Evolutionary conservation across 768 basidiomycete species (phyloP).

Genomic region (Kwoniella pini): DNA sequence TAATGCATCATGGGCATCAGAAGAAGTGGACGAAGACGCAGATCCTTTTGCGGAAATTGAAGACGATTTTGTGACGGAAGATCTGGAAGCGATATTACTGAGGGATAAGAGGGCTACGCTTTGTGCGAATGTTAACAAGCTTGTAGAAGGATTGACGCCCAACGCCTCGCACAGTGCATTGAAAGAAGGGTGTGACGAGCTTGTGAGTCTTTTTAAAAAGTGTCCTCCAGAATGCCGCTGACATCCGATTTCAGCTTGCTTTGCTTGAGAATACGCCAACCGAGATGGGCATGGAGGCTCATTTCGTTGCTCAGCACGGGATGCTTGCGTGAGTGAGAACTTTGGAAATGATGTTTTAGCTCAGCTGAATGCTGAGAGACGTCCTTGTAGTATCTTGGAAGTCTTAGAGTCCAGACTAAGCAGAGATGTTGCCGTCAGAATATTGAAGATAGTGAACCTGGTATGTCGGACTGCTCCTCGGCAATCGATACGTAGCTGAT

Average conservation of each 20-base stretch:
- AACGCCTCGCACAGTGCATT: constrained; percentile 73
- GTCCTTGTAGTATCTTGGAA: constrained; percentile 65
- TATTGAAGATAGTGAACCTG: constrained; percentile 85
- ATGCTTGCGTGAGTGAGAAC: constrained; percentile 67
- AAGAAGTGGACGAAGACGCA: constrained; percentile 77
- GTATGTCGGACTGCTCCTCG: constrained; percentile 56
- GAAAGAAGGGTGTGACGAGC: constrained; percentile 79
- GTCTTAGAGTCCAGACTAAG: constrained; percentile 84
- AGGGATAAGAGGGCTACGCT: constrained; percentile 91
- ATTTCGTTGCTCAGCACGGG: constrained; percentile 88
- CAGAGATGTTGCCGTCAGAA: constrained; percentile 78
- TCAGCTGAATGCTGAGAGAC: not conserved
- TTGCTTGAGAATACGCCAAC: constrained; percentile 71
- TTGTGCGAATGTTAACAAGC: constrained; percentile 73
- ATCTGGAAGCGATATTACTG: constrained; percentile 85
- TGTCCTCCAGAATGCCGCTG: no score
- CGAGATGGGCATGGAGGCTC: constrained; percentile 72
- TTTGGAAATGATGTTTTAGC: no score
- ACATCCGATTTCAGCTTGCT: constrained; percentile 60
- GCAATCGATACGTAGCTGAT: not conserved
- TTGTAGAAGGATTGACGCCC: constrained; percentile 83
- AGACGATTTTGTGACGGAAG: constrained; percentile 75
- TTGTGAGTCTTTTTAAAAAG: constrained; percentile 68
- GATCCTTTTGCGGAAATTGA: constrained; percentile 98
- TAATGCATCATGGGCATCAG: constrained; percentile 87